Evolutionary conservation across 1,284 basidiomycete species (phyloP).

Genomic region (Vanrija sp.): DNA sequence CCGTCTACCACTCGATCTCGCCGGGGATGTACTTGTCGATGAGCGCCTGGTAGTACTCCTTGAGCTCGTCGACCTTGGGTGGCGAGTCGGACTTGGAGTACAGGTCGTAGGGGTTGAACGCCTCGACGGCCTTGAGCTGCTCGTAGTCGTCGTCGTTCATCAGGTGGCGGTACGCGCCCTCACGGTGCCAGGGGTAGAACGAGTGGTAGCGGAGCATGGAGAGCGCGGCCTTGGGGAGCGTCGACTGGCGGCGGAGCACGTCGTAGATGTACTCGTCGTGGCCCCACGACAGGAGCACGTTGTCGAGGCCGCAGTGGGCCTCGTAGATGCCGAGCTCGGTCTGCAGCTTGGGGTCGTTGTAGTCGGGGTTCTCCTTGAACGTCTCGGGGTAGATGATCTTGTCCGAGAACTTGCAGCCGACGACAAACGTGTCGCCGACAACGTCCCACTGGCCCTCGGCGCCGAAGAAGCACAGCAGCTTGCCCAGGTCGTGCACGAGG

Average conservation of each 20-base stretch:
- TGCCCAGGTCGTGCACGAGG: constrained; percentile 76
- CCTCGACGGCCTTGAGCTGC: constrained; percentile 36
- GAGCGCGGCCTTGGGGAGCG: constrained; percentile 72
- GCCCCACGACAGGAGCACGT: constrained; percentile 84
- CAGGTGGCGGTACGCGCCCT: constrained; percentile 74
- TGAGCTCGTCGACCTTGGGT: constrained; percentile 59
- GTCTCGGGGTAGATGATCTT: constrained; percentile 77
- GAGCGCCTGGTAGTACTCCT: constrained; percentile 72
- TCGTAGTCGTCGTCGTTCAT: constrained; percentile 57
- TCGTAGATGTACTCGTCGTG: constrained; percentile 62
- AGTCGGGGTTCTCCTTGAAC: constrained; percentile 71
- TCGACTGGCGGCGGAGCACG: constrained; percentile 27
- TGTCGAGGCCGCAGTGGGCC: constrained; percentile 76
- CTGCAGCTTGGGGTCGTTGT: constrained; percentile 63
- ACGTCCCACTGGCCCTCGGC: constrained; percentile 79
- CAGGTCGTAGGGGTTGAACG: constrained; percentile 63
- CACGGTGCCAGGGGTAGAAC: constrained; percentile 93
- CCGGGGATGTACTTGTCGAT: constrained; percentile 77
- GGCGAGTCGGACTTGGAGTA: constrained; percentile 76
- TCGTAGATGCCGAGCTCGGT: constrained; percentile 74
- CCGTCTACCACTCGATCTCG: constrained; percentile 62
- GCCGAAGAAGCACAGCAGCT: constrained; percentile 74
- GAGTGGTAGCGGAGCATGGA: constrained; percentile 92
- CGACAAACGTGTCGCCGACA: constrained; percentile 78
- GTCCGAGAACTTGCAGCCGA: constrained; percentile 70